Evolutionary conservation across 805 yeast genomes (phyloP).

Genomic region (Cyberlindnera subsufficiens): DNA sequence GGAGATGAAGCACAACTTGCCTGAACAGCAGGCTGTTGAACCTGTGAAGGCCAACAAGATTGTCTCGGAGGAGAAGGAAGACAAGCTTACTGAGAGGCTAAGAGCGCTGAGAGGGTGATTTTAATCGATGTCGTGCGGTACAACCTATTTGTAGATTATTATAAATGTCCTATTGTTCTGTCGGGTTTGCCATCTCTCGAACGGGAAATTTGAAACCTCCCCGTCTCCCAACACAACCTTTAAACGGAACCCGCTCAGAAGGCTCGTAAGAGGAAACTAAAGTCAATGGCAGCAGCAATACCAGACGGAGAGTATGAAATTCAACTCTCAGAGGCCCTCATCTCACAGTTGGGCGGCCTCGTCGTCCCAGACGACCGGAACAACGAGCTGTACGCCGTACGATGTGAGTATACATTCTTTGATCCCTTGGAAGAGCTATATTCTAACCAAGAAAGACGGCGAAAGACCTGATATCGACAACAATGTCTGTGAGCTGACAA

Average conservation of each 20-base stretch:
- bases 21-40: constrained; percentile 39
- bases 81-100: constrained; percentile 77
- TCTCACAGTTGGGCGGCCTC: constrained; percentile 4
- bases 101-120: constrained; percentile 63
- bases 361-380: constrained; percentile 8
- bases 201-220: too few species aligned
- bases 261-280: too few species aligned
- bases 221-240: too few species aligned
- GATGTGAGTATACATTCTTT: constrained; percentile 14
- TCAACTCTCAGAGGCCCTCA: constrained; percentile 14
- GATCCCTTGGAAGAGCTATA: background rate
- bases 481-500: constrained; percentile 9
- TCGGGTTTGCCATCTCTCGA: too few species aligned
- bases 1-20: constrained; percentile 80
- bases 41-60: constrained; percentile 45
- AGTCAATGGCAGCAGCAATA: constrained; percentile 2
- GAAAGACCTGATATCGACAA: constrained; percentile 14
- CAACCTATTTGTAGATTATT: too few species aligned
- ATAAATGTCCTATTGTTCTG: too few species aligned
- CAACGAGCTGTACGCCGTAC: constrained; percentile 16
- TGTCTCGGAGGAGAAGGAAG: constrained; percentile 68
- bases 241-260: too few species aligned
- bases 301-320: constrained; percentile 24
- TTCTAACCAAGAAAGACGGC: constrained; percentile 8
- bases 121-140: background rate